Percentiles rank a stretch among this genome's conserved stretches.
These are phyloP conservation scores for Ambrosia artemisiifolia DNA, from an alignment of 129 eudicot genomes.

Conservation along the genomic window DNA sequence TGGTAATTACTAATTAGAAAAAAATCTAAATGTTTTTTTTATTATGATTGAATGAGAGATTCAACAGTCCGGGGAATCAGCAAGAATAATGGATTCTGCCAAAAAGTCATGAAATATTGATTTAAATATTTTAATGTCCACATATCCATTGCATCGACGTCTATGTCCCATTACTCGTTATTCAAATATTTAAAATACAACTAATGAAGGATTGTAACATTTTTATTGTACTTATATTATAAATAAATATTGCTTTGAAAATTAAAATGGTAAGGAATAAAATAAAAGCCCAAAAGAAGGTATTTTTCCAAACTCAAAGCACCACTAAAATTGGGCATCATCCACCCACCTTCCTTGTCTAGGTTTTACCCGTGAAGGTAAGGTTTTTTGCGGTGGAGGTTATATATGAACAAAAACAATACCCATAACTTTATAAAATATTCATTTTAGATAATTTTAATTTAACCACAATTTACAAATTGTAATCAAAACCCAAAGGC, in stretches of 20 bases:
- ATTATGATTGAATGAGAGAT: background rate
- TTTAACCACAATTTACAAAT: no score
- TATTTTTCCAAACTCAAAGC: background rate
- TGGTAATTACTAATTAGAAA: background rate
- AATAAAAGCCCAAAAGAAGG: background rate
- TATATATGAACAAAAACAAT: conserved; percentile 2
- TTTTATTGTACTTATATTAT: conserved; percentile 1
- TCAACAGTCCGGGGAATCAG: background rate
- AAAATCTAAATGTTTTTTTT: background rate
- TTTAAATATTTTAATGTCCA: background rate
- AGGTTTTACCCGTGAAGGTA: conserved; percentile 28
- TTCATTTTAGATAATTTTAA: background rate
- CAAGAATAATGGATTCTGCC: conserved; percentile 4
- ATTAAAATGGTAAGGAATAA: background rate
- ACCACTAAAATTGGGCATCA: conserved; percentile 10
- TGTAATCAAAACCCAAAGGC: no score
- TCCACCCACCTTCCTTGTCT: conserved; percentile 11
- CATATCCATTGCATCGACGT: background rate
- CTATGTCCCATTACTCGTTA: background rate
- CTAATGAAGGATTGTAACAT: background rate
- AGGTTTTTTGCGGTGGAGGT: conserved; percentile 25
- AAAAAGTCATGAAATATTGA: background rate
- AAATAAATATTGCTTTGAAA: background rate
- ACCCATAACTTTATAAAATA: background rate
- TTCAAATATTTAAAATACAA: background rate